Evolutionary conservation across 257 asterid genomes (phyloP), one percentile per base, ranked within the genome.

Genomic region (Paulownia fortunei): DNA sequence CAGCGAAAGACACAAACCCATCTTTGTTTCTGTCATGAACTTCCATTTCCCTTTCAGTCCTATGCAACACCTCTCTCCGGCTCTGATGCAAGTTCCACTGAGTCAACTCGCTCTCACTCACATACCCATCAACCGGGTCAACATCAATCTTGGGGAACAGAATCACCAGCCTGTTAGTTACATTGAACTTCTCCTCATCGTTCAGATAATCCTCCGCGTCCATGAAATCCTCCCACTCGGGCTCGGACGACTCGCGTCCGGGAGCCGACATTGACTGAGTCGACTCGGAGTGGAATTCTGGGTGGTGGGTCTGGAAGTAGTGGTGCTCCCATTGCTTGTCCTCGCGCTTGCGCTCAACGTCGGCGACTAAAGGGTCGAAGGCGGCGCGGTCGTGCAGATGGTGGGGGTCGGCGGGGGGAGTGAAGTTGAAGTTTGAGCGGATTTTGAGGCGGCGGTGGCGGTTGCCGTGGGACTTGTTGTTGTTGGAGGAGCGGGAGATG

Each of bases 181-280:
- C 92, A 73, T 95, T 95, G 82, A 95, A 95, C 87, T 81, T 92
- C 74, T 89, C 96, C 87, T 91, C 97, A 27, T 90, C 97, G 66
- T 95, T 95, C 80, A 95, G 69, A 72, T 91, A 95, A 79, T 95
- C 99, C 87, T 95, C 99, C 18, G 94, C 98, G 79, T 91, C 84
- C 89, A 89, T 83, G 82, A 90, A 90, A 73, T 91, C 98, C 87
- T 88, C 97, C 99, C 97, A 93, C 90, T 91, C 99, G 56, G 99
- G 96, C 84, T 94, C 92, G 41, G 90, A 55, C 75, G 94, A 77
- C 78, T 92, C 92, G 65, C 74, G 83, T 1, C 87, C 89, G 13
- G 84, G 86, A 30, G 93, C 92, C 72, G 65, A n/a, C 12, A 63
- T 65, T 23, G 67, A 47, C 44, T 69, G 81, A 55, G 70, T 24